phyloP scores from a whole-genome alignment of 164 flowering plant genomes.

The Magnolia kwangsiensis region DNA sequence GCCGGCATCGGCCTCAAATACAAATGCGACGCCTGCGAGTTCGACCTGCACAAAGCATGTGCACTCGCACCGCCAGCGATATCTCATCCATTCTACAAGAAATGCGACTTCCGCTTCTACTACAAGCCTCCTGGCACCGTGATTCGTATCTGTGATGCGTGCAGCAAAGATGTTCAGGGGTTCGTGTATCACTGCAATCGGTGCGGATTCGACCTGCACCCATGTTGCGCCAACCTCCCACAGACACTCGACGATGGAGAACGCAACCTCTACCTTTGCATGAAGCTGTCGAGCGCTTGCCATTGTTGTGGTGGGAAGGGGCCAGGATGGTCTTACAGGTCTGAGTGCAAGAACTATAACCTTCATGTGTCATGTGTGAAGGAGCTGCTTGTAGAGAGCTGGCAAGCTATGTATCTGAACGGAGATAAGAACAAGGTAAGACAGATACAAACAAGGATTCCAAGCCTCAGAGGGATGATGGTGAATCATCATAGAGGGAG shows the following conservation, averaged over 20 bases:
- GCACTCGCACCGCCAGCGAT: conserved; percentile 34
- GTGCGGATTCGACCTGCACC: conserved; percentile 65
- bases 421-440: conserved; percentile 39
- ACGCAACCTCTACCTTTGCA: conserved; percentile 33
- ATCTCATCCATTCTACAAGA: conserved; percentile 50
- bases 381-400: conserved; percentile 55
- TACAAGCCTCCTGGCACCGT: conserved; percentile 37
- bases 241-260: conserved; percentile 47
- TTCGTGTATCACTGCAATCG: conserved; percentile 51
- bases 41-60: conserved; percentile 53
- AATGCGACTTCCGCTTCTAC: conserved; percentile 49
- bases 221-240: conserved; percentile 63
- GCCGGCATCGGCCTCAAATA: conserved; percentile 56
- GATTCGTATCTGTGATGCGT: conserved; percentile 44
- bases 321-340: conserved; percentile 52
- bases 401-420: conserved; percentile 51
- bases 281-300: conserved; percentile 42
- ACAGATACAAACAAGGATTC: conserved; percentile 45
- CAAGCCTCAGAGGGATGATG: conserved; percentile 34
- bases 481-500: conserved; percentile 21
- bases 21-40: conserved; percentile 49
- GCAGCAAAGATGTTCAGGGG: conserved; percentile 40
- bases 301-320: conserved; percentile 51
- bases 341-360: conserved; percentile 42
- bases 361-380: conserved; percentile 65